Evolutionary conservation across 495 filamentous ascomycete genomes (phyloP), one percentile per base, ranked within the genome.

Genomic region (Daldinia loculata): DNA sequence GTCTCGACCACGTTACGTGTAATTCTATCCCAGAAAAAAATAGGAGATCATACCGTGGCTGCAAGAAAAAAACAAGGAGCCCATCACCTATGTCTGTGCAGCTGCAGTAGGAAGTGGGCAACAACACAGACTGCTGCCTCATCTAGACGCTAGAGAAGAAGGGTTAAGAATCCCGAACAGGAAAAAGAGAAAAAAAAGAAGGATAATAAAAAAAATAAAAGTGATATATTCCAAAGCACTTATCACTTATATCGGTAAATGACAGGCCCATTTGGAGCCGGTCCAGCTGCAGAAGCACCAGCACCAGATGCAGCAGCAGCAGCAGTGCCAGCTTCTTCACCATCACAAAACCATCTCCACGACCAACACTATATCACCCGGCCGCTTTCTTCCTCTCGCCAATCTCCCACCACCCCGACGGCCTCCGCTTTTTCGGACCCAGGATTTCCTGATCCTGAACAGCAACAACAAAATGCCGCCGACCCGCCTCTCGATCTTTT

Each of bases 401-500:
- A 61, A 71, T 71, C 64, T 67, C 45, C 59, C 45, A 67, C 59
- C 45, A 67, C 53, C 58, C 53, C 55, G 64, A 72, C 56, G 43
- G 26, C 70, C 70, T 73, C 70, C 70, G 66, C 70, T 69, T 73
- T 73, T 73, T 69, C 66, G 66, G 71, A 72, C 50, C 72, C 56
- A 68, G 72, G 67, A 65, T 77, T 60, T 48, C 38, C 53, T 69
- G 56, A 64, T 56, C 45, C 53, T 69, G 59, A 64, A 56, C 29
- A 52, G 58, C 61, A 72, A 66, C 53, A 79, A 74, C 66, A 61
- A 68, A 72, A 69, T 63, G 38, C 72, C 66, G 68, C 72, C 66
- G 67, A 62, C 69, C 75, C 69, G 58, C 61, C 72, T 39, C 69
- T 71, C 34, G 61, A 72, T 52, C 74, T 77, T 61, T 71, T 83